Base-by-base conservation (phyloP, 176 grass and related monocot genomes). In the Ensete glaucum region DNA sequence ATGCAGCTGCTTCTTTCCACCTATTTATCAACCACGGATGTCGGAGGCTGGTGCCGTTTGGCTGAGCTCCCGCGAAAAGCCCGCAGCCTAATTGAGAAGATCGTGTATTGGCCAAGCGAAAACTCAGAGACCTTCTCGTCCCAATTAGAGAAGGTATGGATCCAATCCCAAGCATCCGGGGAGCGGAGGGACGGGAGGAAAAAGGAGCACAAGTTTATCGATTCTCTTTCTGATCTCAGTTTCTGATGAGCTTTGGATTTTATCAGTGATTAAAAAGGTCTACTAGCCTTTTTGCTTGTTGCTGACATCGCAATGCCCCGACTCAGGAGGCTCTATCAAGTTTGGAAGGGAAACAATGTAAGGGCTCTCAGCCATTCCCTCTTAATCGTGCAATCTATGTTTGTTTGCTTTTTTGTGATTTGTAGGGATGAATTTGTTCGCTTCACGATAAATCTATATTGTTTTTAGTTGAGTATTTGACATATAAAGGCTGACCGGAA, bases 341-440 rank as follows among this genome's bases (percentile, higher is more conserved):
- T 97, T 56, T 97, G 94, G 93, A 85, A 79, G 63, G 94, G 94
- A 80, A 97, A 80, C 90, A 93, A 97, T 73, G 90, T 96, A 83
- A 21, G 85, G 76, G 12, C 17, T 13, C n/a, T 27, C 11, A 11
- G 4, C 51, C 29, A 34, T 34, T 20, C 26, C 82, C 48, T 64
- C 21, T 22, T 53, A 11, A 68, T 66, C 50, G 1, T 60, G 12
- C 50, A 13, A 25, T 60, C 25, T 9, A 14, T 64, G 34, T 70
- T 76, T 43, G 11, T 82, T 6, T 79, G 21, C 14, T 19, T 2
- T 11, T 11, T 78, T 59, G 14, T 64, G n/a, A 2, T 57, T 43
- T 2, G 13, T 58, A 67, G 69, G 8, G 11, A 60, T 50, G 13
- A 25, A 57, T 13, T 57, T 57, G 16, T 57, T 34, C 29, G 0